Evolutionary conservation across 2,329 filamentous ascomycete genomes (phyloP), one percentile per base, ranked within the genome.

Genomic region (Aspergillus aculeatinus): DNA sequence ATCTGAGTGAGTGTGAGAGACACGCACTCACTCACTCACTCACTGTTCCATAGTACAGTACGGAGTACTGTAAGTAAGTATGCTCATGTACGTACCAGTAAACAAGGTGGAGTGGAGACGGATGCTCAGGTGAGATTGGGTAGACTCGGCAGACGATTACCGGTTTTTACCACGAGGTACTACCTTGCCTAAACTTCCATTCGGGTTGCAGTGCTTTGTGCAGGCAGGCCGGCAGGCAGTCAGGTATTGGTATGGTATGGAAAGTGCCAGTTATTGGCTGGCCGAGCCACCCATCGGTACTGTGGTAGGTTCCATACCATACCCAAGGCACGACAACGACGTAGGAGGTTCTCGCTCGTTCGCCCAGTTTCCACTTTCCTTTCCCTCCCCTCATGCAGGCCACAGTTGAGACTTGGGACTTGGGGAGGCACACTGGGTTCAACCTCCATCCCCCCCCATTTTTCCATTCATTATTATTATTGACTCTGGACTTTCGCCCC

Each of bases 341-440:
- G 61, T 67, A 55, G 55, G 50, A 55, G 63, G 49, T 63, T 69
- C 63, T 66, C 62, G 63, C 62, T 65, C 63, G 59, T 68, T 68
- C 66, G 61, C 60, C 63, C 59, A 62, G 56, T 57, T 66, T 68
- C 64, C 55, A 16, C 23, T 23, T 23, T 23, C 23, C 51, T 54
- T 48, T 48, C 48, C 50, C 48, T 33, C 58, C 60, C 55, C 11
- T 16, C 33, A 35, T 35, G 33, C 9, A 29, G 27, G 27, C 27
- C 27, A 29, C 27, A 29, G 27, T 29, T 29, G 27, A 10, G 27
- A 29, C 27, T 29, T 29, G 27, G 27, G 23, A 23, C 31, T 10
- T 33, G 31, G 31, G 33, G 33, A 35, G 14, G 11, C 33, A 35
- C 33, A 5, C 14, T 35, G 33, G 39, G 39, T 44, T 44, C 39